Percentiles rank a stretch among this genome's conserved stretches.
Conservation (phyloP, 257 asterid species). For the Nicotiana noctiflora region DNA sequence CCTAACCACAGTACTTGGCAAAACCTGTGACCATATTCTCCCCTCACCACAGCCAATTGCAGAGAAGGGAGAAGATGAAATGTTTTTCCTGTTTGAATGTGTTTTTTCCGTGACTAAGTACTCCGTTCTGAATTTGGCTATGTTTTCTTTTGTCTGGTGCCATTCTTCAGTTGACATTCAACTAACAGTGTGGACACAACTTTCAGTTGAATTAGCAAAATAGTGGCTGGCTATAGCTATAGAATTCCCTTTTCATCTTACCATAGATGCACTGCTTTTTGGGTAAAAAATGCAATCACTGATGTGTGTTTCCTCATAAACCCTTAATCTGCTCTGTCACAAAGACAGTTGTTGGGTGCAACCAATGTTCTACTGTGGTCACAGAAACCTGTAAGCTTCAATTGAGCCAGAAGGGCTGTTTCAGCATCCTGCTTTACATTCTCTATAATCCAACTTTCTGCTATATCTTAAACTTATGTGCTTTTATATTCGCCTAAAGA, state of each 20-base stretch:
- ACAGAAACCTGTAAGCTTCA: neutral
- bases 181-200: neutral
- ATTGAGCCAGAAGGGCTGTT: neutral
- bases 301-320: neutral
- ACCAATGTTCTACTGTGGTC: neutral
- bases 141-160: neutral
- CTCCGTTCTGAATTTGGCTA: neutral
- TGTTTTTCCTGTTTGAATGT: neutral
- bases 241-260: no score
- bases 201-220: conserved; percentile 2
- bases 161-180: neutral
- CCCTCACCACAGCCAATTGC: neutral
- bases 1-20: neutral
- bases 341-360: neutral
- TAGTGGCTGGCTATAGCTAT: neutral
- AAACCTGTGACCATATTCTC: neutral
- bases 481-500: neutral
- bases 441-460: neutral
- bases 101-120: neutral
- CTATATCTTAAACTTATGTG: neutral
- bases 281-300: neutral
- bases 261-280: no score
- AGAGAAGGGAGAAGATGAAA: neutral
- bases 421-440: neutral
- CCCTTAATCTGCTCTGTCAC: neutral